phyloP scores from a whole-genome alignment of 441 rosid genomes.

The Mallotus repandus region DNA sequence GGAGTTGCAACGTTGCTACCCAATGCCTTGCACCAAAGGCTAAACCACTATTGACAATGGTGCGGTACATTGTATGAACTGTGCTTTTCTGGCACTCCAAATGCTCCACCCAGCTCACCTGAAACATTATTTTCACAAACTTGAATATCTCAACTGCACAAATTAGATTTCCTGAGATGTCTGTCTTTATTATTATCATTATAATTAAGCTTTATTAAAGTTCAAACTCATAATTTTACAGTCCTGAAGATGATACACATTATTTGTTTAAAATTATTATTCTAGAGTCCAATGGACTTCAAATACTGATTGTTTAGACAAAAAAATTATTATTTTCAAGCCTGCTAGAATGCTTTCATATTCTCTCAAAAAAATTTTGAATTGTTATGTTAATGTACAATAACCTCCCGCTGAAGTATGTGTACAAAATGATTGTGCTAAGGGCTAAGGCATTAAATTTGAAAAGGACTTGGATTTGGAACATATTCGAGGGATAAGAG shows the following conservation, averaged over 20 bases:
- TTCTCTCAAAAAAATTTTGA: too few species aligned
- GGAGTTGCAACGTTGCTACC: constrained; percentile 81
- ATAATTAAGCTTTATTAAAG: too few species aligned
- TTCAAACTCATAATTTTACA: too few species aligned
- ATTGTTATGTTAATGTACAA: too few species aligned
- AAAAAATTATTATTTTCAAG: too few species aligned
- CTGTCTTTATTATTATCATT: too few species aligned
- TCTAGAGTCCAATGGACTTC: too few species aligned
- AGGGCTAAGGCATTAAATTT: neutral
- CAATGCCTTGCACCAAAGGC: constrained; percentile 96
- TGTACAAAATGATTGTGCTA: neutral
- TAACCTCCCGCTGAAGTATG: neutral
- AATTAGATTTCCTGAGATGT: neutral
- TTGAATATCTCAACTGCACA: neutral
- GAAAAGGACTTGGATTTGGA: constrained; percentile 7
- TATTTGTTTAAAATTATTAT: too few species aligned
- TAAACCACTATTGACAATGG: constrained; percentile 71
- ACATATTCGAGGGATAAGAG: neutral
- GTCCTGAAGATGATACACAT: too few species aligned
- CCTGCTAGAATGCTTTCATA: too few species aligned
- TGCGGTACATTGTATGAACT: constrained; percentile 71
- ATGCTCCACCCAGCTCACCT: constrained; percentile 97
- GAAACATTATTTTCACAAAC: constrained; percentile 7
- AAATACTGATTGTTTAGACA: too few species aligned
- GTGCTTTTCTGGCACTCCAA: constrained; percentile 72